Conservation (phyloP, 1,284 basidiomycete genomes). For the Pterula multifida region DNA sequence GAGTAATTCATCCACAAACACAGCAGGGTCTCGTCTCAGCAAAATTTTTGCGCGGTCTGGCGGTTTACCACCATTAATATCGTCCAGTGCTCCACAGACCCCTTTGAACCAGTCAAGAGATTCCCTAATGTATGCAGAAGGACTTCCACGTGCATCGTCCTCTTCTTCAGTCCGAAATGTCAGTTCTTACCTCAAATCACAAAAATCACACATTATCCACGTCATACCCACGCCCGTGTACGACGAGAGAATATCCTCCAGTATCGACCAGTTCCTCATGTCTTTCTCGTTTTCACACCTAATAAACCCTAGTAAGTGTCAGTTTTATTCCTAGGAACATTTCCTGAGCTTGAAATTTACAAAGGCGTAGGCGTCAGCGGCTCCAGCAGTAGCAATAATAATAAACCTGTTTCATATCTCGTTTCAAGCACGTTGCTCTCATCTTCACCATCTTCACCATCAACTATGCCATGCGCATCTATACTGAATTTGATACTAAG, state of each 20-base stretch:
- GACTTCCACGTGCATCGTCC: neutral
- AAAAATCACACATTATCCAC: neutral
- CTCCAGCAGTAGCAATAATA: neutral
- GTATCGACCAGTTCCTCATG: constrained; percentile 1
- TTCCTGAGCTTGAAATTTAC: too few relatives aligned
- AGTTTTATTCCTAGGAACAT: too few relatives aligned
- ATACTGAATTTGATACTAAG: neutral
- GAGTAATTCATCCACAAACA: neutral
- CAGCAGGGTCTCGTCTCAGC: neutral
- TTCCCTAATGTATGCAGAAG: neutral
- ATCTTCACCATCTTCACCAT: neutral
- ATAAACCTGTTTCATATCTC: constrained; percentile 1
- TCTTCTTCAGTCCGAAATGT: neutral
- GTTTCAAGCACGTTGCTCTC: neutral
- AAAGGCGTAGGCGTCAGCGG: neutral
- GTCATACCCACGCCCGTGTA: neutral
- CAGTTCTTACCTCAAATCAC: neutral
- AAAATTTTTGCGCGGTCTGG: neutral
- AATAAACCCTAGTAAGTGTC: neutral
- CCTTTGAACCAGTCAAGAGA: constrained; percentile 1
- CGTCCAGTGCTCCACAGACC: neutral
- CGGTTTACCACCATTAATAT: neutral
- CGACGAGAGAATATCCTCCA: neutral
- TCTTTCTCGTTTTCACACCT: neutral
- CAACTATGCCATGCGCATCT: neutral